Evolutionary conservation across 306 rosid genomes (phyloP).

Genomic region (Castanopsis chinensis): DNA sequence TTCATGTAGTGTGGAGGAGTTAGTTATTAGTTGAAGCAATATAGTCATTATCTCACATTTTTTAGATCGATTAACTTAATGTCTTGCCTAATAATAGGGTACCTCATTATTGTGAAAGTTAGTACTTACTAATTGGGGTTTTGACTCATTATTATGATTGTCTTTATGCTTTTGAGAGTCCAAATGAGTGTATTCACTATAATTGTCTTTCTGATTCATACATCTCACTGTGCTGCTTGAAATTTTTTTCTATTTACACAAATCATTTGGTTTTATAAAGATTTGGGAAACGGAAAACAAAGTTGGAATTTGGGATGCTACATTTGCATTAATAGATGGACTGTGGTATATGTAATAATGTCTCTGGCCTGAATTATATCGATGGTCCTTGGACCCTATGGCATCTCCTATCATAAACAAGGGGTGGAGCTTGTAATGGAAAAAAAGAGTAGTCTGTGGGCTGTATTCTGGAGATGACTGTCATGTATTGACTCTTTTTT

Average conservation of each 20-base stretch:
- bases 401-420: background rate
- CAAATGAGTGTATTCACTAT: background rate
- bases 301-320: background rate
- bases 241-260: background rate
- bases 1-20: background rate
- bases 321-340: background rate
- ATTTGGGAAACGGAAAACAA: background rate
- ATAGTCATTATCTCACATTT: background rate
- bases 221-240: background rate
- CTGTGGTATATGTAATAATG: background rate
- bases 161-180: background rate
- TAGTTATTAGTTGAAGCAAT: background rate
- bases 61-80: background rate
- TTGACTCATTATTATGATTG: background rate
- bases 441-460: background rate
- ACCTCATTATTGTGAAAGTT: background rate
- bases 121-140: background rate
- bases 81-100: background rate
- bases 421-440: background rate
- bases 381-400: background rate
- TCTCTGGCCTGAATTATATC: background rate
- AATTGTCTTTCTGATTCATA: background rate
- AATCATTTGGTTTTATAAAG: background rate
- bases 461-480: background rate
- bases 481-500: background rate